Evolutionary conservation across 1,139 yeast genomes (phyloP), one percentile per base, ranked within the genome.

Genomic region (Tardiomyces blankii): DNA sequence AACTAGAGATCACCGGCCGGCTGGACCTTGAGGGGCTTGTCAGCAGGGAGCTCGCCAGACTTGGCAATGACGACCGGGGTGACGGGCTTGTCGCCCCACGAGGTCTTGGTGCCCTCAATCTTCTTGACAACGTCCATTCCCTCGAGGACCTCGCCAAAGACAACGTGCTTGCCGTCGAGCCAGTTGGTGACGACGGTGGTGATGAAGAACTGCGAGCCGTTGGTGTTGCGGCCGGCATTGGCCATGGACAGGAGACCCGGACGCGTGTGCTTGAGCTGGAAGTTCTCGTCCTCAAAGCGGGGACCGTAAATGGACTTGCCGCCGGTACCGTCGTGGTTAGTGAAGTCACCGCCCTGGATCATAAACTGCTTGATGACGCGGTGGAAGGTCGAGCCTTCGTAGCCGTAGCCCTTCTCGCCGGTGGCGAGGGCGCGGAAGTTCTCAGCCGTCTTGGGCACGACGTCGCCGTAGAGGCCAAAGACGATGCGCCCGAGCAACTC

Each of bases 321-420:
- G 65, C 96, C 96, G 59, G 93, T 84, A 57, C 96, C 96, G 68
- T 82, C 84, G 63, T 87, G 82, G 64, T 82, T 75, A 68, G 95
- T 87, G 74, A 88, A 87, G 69, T 88, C 96, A 73, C 96, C 96
- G 69, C 96, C 96, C 73, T 88, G 96, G 67, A 88, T 77, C 96
- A 88, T 88, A 72, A 88, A 88, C 61, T 82, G 77, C 61, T 93
- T 91, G 62, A 88, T 88, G 55, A 88, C 89, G 70, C 96, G 81
- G 80, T 88, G 96, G 88, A 88, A 88, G 54, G 78, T 72, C 30
- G 94, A 84, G 57, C 77, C 78, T 64, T 83, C 81, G 78, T 83
- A 86, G 55, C 95, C 95, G 53, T 68, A 81, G 47, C 89, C 88
- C 72, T 81, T 78, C 70, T 82, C 88, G 56, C 88, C 88, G 52